Evolutionary conservation across 2,329 filamentous ascomycete genomes (phyloP).

Genomic region (Lecanicillium sp.): DNA sequence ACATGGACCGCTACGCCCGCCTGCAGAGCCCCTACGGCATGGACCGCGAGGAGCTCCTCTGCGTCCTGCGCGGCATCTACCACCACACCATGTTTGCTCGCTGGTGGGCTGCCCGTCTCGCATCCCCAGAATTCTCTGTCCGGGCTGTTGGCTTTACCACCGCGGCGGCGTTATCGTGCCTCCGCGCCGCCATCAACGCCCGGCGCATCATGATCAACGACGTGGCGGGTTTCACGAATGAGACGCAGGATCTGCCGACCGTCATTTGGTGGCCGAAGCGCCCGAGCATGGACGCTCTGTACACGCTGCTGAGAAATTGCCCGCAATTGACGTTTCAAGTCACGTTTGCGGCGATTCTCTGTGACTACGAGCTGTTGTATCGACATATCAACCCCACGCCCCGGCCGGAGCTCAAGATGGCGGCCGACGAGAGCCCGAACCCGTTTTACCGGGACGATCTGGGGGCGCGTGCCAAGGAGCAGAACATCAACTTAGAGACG

Average conservation of each 20-base stretch:
- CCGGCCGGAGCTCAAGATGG: too few relatives aligned
- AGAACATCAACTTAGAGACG: too few relatives aligned
- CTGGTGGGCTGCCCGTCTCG: constrained; percentile 27
- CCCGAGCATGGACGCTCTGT: not conserved
- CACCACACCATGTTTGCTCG: constrained; percentile 31
- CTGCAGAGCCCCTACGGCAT: constrained; percentile 24
- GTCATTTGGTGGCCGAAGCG: constrained; percentile 13
- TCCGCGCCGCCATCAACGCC: constrained; percentile 20
- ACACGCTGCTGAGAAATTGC: too few relatives aligned
- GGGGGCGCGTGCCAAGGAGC: too few relatives aligned
- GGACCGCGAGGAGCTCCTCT: constrained; percentile 22
- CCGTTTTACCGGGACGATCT: too few relatives aligned
- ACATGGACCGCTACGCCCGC: constrained; percentile 33
- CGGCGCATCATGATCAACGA: constrained; percentile 26
- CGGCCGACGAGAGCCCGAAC: too few relatives aligned
- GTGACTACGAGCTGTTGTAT: too few relatives aligned
- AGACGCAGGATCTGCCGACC: not conserved
- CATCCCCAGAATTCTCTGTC: too few relatives aligned
- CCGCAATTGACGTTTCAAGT: too few relatives aligned
- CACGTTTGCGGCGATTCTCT: too few relatives aligned
- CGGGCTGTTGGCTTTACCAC: too few relatives aligned
- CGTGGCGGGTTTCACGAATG: constrained; percentile 16
- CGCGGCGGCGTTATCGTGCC: not conserved
- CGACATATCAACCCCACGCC: too few relatives aligned
- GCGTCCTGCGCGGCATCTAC: constrained; percentile 30